Conservation (phyloP, 495 filamentous ascomycete species). For the Daldinia bambusicola region DNA sequence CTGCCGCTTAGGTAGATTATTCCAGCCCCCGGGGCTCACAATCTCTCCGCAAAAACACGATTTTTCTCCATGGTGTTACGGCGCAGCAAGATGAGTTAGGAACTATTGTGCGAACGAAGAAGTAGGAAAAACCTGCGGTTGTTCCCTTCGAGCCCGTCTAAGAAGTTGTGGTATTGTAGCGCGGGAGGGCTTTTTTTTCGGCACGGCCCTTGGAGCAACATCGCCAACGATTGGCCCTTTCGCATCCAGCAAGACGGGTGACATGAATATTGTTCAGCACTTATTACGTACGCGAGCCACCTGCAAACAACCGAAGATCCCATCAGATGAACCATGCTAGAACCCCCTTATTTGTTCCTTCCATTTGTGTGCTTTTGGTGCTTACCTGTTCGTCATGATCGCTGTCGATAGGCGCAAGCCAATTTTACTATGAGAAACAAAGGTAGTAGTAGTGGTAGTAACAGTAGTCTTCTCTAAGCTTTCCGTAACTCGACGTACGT, state of each 20-base stretch:
- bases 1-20: slow-evolving; percentile 29
- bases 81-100: slow-evolving; percentile 34
- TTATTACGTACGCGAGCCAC: slow-evolving; percentile 38
- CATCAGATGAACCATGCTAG: slow-evolving; percentile 28
- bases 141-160: too few relatives aligned
- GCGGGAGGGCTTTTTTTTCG: slow-evolving; percentile 11
- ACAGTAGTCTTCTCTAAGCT: slow-evolving; percentile 5
- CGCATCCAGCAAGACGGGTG: slow-evolving; percentile 23
- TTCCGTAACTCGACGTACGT: slow-evolving; percentile 17
- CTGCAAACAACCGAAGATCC: slow-evolving; percentile 39
- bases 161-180: slow-evolving; percentile 6
- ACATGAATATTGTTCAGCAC: slow-evolving; percentile 32
- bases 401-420: slow-evolving; percentile 15
- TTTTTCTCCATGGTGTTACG: slow-evolving; percentile 28
- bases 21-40: slow-evolving; percentile 28
- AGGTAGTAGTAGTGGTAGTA: too few relatives aligned
- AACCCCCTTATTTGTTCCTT: slow-evolving; percentile 13
- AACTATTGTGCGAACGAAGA: slow-evolving; percentile 38
- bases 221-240: slow-evolving; percentile 22
- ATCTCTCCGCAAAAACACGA: slow-evolving; percentile 30
- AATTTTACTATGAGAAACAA: slow-evolving; percentile 5
- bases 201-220: slow-evolving; percentile 9
- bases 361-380: slow-evolving; percentile 3
- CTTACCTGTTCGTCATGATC: background rate
- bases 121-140: slow-evolving; percentile 3